Conservation (phyloP, 305 asterid species). For the Fraxinus paxiana region DNA sequence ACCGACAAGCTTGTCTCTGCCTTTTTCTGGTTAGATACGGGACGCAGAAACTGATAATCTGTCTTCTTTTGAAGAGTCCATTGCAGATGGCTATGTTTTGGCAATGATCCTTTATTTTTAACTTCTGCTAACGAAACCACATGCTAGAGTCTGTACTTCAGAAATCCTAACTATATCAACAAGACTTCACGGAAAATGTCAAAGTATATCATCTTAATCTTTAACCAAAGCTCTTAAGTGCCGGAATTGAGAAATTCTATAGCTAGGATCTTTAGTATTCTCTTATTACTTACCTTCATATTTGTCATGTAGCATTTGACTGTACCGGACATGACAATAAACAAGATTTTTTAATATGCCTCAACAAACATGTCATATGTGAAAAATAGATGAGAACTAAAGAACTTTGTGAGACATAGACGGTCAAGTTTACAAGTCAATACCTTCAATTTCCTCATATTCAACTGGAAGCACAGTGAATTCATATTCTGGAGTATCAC, state of each 20-base stretch:
- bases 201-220: background rate
- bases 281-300: background rate
- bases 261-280: too few species aligned
- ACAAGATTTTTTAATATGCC: background rate
- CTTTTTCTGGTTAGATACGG: conserved; percentile 21
- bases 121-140: conserved; percentile 23
- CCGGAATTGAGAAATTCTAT: too few species aligned
- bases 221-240: background rate
- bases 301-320: background rate
- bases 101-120: conserved; percentile 30
- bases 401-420: conserved; percentile 9
- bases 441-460: conserved; percentile 24
- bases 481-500: conserved; percentile 26
- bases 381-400: conserved; percentile 1
- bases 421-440: conserved; percentile 14
- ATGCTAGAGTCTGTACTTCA: conserved; percentile 22
- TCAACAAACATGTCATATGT: background rate
- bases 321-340: background rate
- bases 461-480: conserved; percentile 23
- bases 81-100: conserved; percentile 9
- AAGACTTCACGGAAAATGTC: conserved; percentile 6
- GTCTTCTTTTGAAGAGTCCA: conserved; percentile 11
- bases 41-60: background rate
- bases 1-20: conserved; percentile 13
- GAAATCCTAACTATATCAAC: conserved; percentile 20